Base-by-base conservation (phyloP, 2,329 filamentous ascomycete genomes). In the Verruconis gallopava region DNA sequence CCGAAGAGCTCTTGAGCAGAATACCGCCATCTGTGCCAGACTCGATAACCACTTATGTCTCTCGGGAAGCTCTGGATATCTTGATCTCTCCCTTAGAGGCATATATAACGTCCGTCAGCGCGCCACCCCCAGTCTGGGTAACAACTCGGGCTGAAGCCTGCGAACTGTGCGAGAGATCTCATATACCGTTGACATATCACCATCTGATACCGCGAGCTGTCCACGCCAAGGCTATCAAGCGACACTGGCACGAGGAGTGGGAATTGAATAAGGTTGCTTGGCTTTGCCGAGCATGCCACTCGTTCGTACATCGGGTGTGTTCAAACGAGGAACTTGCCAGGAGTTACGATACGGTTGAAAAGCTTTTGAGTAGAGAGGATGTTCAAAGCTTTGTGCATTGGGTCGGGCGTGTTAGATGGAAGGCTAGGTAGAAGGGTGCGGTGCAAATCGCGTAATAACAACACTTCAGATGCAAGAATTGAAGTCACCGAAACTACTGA, bases 231-330 rank as follows among this genome's bases (percentile, higher is more conserved):
- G 83, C 74, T 3, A 57, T 85, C 30, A 85, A 82, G 65, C 68
- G 83, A 33, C 81, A 80, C 1, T 93, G 85, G 85, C 82, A 88
- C 19, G 71, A 72, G 3, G 74, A 77, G 47, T 81, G 83, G 57
- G 73, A 77, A 61, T 57, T 93, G 58, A 76, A 83, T 52, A 85
- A 77, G 55, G 85, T 91, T 15, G 85, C 85, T 6, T 44, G 11
- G 85, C 61, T 93, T 49, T 93, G 85, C 60, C 69, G 84, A 38
- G 81, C 84, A 2, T 93, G 85, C 53, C 85, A 93, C 64, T 75
- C 72, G 33, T 86, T 85, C 55, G 83, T 93, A 56, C 85, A 93
- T 64, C 65, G 75, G 30, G 73, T 86, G 54, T 79, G 75, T 22
- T 68, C 63, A 3, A 85, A 91, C 55, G 85, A 93, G 67, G 82